phyloP scores from a whole-genome alignment of 345 rosid genomes.

The rapeseed (Brassica napus) region Da-Ae NC_063437.1:4702001-4702500 shows the following conservation, averaged over 20 bases:
- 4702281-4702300: slow-evolving; percentile 80
- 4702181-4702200: slow-evolving; percentile 53
- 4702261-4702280: slow-evolving; percentile 96
- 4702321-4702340: slow-evolving; percentile 75
- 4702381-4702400: not conserved
- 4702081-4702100: slow-evolving; percentile 55
- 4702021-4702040: not conserved
- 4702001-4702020: slow-evolving; percentile 12
- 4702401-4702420: not conserved
- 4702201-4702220: not conserved
- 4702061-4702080: slow-evolving; percentile 45
- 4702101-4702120: slow-evolving; percentile 57
- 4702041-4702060: slow-evolving; percentile 75
- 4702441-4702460: slow-evolving; percentile 3
- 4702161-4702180: slow-evolving; percentile 85
- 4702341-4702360: slow-evolving; percentile 90
- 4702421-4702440: not conserved
- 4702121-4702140: slow-evolving; percentile 81
- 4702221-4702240: not conserved
- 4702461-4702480: not conserved
- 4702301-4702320: slow-evolving; percentile 71
- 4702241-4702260: slow-evolving; percentile 22
- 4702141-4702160: slow-evolving; percentile 87
- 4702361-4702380: not conserved
- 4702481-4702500: slow-evolving; percentile 25